Conservation (phyloP, 202 grass and related monocot genomes). For the Zizania palustris region DNA sequence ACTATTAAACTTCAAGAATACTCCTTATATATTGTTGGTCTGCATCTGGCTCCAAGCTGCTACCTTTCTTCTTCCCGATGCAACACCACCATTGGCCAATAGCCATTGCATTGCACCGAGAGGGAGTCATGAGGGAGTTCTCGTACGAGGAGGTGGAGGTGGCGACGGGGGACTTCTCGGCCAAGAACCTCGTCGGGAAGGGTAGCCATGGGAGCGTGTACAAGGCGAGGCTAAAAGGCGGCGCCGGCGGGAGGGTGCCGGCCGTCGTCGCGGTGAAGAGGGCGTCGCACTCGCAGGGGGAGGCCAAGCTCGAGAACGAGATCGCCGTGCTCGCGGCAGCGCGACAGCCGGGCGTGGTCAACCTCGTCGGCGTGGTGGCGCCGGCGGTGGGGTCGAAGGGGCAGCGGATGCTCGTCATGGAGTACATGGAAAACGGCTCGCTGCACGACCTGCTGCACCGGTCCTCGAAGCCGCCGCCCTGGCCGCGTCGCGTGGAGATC, state of each 20-base stretch:
- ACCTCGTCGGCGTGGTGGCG: conserved; percentile 50
- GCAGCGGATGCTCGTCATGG: conserved; percentile 66
- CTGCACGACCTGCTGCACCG: conserved; percentile 84
- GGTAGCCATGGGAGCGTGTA: conserved; percentile 96
- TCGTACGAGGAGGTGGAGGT: conserved; percentile 72
- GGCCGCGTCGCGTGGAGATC: conserved; percentile 58
- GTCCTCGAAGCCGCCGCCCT: conserved; percentile 53
- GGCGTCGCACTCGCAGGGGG: conserved; percentile 53
- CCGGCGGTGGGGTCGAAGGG: neutral
- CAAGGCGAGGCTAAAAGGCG: conserved; percentile 54
- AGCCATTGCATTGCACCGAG: too few relatives aligned
- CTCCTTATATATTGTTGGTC: too few relatives aligned
- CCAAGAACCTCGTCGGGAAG: conserved; percentile 74
- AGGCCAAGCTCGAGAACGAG: conserved; percentile 77
- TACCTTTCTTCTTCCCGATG: too few relatives aligned
- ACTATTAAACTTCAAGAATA: too few relatives aligned
- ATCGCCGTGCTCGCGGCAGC: conserved; percentile 74
- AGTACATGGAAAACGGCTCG: conserved; percentile 80
- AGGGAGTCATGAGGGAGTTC: conserved; percentile 61
- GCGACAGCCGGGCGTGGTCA: conserved; percentile 55
- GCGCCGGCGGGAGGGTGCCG: neutral
- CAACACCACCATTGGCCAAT: too few relatives aligned
- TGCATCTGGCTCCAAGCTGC: too few relatives aligned
- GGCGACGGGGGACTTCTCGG: conserved; percentile 69
- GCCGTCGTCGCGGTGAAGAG: conserved; percentile 64